phyloP scores from a whole-genome alignment of 495 filamentous ascomycete species.

The Penicillium bovifimosum region DNA sequence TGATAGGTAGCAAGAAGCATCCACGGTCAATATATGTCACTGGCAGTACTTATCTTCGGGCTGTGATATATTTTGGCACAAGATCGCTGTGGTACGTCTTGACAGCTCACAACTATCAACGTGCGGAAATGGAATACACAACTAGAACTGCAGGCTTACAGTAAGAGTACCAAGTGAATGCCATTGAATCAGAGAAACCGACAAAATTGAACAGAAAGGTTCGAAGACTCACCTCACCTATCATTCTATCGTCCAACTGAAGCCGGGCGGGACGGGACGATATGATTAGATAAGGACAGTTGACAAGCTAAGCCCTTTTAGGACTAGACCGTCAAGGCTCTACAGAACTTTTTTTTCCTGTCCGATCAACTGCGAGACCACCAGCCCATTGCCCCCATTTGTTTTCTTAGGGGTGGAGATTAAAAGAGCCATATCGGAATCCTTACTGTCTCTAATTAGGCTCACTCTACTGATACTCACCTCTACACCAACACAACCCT shows the following conservation, averaged over 20 bases:
- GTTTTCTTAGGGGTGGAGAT: constrained; percentile 25
- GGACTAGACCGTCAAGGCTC: constrained; percentile 34
- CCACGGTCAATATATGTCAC: no score
- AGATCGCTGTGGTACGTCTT: no score
- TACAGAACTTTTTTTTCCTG: constrained; percentile 48
- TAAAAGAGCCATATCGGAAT: constrained; percentile 8
- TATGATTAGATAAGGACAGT: constrained; percentile 42
- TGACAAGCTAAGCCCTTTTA: constrained; percentile 24
- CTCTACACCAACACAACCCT: neutral
- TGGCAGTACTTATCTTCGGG: no score
- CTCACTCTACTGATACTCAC: neutral
- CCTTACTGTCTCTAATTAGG: constrained; percentile 1
- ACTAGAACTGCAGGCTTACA: no score
- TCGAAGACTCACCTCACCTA: neutral
- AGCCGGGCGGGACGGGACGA: constrained; percentile 15
- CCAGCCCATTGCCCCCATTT: constrained; percentile 31
- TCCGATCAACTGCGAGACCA: constrained; percentile 29
- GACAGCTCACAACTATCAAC: no score
- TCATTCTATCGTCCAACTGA: no score
- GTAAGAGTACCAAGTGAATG: no score
- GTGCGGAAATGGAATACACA: no score
- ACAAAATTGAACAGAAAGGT: neutral
- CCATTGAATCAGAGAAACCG: no score
- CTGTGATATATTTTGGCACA: no score
- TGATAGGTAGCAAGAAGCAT: no score